A percentile compares a stretch with the other conserved stretches of the same genome.
These are phyloP conservation scores for Amanita polypyramis DNA, from an alignment of 768 basidiomycete species.

Conservation along the genomic window DNA sequence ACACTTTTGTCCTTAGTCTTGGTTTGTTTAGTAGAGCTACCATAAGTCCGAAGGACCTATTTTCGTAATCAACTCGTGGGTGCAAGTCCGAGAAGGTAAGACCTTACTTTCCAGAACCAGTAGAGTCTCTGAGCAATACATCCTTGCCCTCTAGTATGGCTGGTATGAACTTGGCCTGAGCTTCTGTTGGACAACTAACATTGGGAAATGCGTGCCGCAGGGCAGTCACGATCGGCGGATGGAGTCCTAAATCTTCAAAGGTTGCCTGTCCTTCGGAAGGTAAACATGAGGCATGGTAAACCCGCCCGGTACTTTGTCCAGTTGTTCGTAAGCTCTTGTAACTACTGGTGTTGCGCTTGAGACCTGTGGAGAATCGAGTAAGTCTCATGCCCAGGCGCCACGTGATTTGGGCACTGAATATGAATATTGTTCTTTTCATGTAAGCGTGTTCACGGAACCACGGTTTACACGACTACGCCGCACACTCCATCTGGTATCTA, in stretches of 20 bases:
- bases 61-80: not conserved
- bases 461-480: too few relatives aligned
- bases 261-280: slow-evolving; percentile 8
- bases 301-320: not conserved
- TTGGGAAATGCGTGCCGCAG: slow-evolving; percentile 52
- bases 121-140: slow-evolving; percentile 55
- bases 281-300: not conserved
- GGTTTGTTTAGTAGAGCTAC: slow-evolving; percentile 55
- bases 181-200: slow-evolving; percentile 44
- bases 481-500: not conserved
- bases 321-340: not conserved
- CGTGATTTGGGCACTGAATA: not conserved
- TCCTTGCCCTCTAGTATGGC: slow-evolving; percentile 48
- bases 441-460: too few relatives aligned
- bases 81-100: not conserved
- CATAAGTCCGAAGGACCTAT: slow-evolving; percentile 57
- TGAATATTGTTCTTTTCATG: too few relatives aligned
- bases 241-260: slow-evolving; percentile 47
- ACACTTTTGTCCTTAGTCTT: slow-evolving; percentile 19
- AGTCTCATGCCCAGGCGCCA: not conserved
- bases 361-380: not conserved
- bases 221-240: slow-evolving; percentile 34
- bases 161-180: slow-evolving; percentile 51
- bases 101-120: slow-evolving; percentile 77
- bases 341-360: not conserved